Base-by-base conservation (phyloP, 1,284 basidiomycete species). In the Marasmius oreades region DNA sequence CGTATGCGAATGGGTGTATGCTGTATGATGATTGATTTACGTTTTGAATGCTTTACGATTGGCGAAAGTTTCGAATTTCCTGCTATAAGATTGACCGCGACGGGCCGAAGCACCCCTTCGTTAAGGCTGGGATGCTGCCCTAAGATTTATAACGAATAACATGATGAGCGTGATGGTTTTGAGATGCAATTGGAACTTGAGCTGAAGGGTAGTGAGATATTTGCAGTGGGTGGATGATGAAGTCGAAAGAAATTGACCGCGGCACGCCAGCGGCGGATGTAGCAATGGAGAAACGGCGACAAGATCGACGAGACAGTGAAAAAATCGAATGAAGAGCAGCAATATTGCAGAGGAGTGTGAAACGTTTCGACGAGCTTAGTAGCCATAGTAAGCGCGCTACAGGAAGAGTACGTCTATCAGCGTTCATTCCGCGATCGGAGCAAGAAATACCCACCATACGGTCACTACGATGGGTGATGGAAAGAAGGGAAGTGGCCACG, bases 341-440 rank as follows among this genome's bases (percentile, higher is more conserved):
- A 48, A 33, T 31, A 20, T 42, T 2, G 28, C 11, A 10, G 23
- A 24, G 14, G 31, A 50, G 20, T 16, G 16, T 23, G 28, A 20
- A 18, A 50, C n/a, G 16, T 1, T 10, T 31, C 33, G 36, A 18
- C 7, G 50, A 31, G 10, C 63, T 69, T 61, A 77, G 62, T 77
- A 77, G 58, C 76, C 76, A 57, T 78, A 77, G 64, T 78, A 78
- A 60, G 76, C 76, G 60, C 76, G 76, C 76, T 76, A 57, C 11
- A 44, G 26, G 36, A 10, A 37, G 24, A 23, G 5, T 2, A 39
- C 5, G 37, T 22, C 4, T 28, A 22, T 33, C 37, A 34, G 37
- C n/a, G n/a, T 43, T 20, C 16, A 28, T 42, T n/a, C 12, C 10
- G 22, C 18, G 39, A 33, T n/a, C 33, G 18, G 34, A 28, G 1